phyloP scores from a whole-genome alignment of 163 green algal genomes.

The Chlorella variabilis region DNA sequence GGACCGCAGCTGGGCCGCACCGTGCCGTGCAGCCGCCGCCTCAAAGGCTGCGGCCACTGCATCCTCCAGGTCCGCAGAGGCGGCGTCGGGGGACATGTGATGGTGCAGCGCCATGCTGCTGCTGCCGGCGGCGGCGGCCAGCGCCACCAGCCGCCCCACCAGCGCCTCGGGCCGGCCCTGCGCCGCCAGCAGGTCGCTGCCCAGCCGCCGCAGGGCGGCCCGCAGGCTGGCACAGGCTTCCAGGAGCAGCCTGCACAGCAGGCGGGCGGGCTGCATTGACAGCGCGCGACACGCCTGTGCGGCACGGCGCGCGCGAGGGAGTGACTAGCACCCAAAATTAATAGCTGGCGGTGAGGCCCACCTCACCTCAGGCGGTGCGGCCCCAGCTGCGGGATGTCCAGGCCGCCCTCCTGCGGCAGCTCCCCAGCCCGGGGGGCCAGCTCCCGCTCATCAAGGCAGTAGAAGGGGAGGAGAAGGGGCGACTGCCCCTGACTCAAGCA shows the following conservation, averaged over 20 bases:
- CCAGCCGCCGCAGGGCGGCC: slow-evolving; percentile 54
- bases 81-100: not conserved
- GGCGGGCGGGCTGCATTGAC: no score
- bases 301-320: no score
- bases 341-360: no score
- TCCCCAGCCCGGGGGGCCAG: slow-evolving; percentile 16
- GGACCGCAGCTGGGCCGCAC: not conserved
- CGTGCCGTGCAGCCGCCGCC: not conserved
- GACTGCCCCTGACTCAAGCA: not conserved
- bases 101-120: slow-evolving; percentile 16
- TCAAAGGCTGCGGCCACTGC: slow-evolving; percentile 56
- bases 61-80: slow-evolving; percentile 33
- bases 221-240: slow-evolving; percentile 17
- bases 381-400: not conserved
- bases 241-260: slow-evolving; percentile 14
- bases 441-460: slow-evolving; percentile 25
- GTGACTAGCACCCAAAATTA: no score
- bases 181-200: slow-evolving; percentile 81
- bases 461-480: slow-evolving; percentile 4
- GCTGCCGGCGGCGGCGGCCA: slow-evolving; percentile 1
- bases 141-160: slow-evolving; percentile 52
- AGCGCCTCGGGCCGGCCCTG: slow-evolving; percentile 82
- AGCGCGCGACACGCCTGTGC: no score
- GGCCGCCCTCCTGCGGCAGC: slow-evolving; percentile 20
- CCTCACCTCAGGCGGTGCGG: not conserved